Percentiles rank a stretch among this genome's conserved stretches.
Conservation (phyloP, 352 stramenopile genomes). For the Globisporangium nunn region DNA sequence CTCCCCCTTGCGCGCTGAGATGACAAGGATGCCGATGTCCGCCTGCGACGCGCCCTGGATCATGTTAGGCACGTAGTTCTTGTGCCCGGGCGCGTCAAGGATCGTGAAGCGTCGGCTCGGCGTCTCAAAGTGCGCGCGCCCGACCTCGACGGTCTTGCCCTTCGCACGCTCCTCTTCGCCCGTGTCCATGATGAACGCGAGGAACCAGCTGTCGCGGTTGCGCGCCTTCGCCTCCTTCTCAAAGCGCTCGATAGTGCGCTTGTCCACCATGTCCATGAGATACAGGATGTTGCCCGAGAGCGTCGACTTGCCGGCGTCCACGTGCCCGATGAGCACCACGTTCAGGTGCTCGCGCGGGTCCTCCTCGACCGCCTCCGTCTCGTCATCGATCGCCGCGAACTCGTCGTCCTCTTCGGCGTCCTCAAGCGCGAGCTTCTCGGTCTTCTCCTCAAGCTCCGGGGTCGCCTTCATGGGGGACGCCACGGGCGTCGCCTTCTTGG, state of each 20-base stretch:
- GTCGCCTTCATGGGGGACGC: conserved; percentile 11
- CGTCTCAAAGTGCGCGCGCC: conserved; percentile 96
- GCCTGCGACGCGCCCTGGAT: conserved; percentile 94
- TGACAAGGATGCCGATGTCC: conserved; percentile 96
- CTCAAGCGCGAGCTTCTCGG: conserved; percentile 16
- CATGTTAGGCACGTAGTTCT: conserved; percentile 99
- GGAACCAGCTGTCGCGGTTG: conserved; percentile 87
- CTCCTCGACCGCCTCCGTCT: conserved; percentile 79
- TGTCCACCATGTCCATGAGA: conserved; percentile 98
- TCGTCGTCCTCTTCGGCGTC: conserved; percentile 47
- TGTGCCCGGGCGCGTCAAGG: conserved; percentile 97
- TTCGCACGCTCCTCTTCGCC: conserved; percentile 98
- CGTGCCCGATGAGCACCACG: conserved; percentile 98
- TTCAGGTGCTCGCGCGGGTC: conserved; percentile 98
- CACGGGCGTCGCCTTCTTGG: conserved; percentile 21
- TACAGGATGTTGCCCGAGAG: conserved; percentile 98
- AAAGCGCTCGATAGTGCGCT: conserved; percentile 98
- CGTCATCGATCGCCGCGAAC: conserved; percentile 24
- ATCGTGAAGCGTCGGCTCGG: conserved; percentile 95
- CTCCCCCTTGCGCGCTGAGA: conserved; percentile 94
- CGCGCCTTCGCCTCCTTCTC: conserved; percentile 96
- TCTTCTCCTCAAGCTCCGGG: conserved; percentile 14
- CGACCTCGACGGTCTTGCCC: conserved; percentile 82
- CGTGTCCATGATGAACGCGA: conserved; percentile 99
- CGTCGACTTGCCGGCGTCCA: conserved; percentile 98